phyloP scores from a whole-genome alignment of 768 basidiomycete genomes.

The Suillus tomentosus region DNA sequence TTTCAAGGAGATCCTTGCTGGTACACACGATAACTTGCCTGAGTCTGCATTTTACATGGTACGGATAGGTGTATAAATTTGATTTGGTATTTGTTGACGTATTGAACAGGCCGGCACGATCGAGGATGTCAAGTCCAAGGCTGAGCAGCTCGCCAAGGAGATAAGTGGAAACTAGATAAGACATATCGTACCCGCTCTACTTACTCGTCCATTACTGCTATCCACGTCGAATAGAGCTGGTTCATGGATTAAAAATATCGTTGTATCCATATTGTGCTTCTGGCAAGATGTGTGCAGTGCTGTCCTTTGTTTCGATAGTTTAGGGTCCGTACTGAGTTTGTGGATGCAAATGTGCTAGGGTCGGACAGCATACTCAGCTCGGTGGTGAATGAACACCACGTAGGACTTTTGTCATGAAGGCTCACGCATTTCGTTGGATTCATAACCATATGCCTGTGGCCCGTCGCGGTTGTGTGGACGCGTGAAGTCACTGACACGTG shows the following conservation, averaged over 20 bases:
- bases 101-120: constrained; percentile 76
- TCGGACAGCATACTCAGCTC: not conserved
- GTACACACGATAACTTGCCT: constrained; percentile 84
- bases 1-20: constrained; percentile 97
- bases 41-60: constrained; percentile 99
- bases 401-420: not conserved
- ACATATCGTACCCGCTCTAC: constrained; percentile 16
- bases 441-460: not conserved
- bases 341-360: not conserved
- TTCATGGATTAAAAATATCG: constrained; percentile 15
- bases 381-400: not conserved
- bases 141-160: constrained; percentile 96
- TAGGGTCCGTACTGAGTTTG: not conserved
- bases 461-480: not conserved
- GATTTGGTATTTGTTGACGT: constrained; percentile 6
- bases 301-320: not conserved
- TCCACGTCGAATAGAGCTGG: constrained; percentile 18
- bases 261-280: constrained; percentile 1
- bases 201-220: constrained; percentile 6
- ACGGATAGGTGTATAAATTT: constrained; percentile 18
- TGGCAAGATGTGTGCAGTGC: not conserved
- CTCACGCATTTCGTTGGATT: not conserved
- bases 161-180: constrained; percentile 53
- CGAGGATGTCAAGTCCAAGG: constrained; percentile 96
- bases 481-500: constrained; percentile 7